A percentile compares a stretch with the other conserved stretches of the same genome.
These are phyloP conservation scores for Nasturtium officinale DNA, from an alignment of 345 rosid genomes.

Conservation along the genomic window DNA sequence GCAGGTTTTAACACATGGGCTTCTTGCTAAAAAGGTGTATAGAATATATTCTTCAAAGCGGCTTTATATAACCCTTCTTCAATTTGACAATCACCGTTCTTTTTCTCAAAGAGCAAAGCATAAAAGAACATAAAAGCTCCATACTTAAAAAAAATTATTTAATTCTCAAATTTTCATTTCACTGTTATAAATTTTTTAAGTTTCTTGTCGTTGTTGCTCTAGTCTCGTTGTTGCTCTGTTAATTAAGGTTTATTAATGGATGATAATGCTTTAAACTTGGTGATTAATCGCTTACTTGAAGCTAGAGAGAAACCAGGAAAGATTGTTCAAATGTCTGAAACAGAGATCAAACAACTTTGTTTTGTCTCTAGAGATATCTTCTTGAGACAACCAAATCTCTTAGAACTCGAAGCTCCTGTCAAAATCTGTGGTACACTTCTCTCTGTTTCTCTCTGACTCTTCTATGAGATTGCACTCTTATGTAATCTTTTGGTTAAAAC, in stretches of 20 bases:
- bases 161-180: background rate
- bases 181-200: background rate
- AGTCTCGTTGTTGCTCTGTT: slow-evolving; percentile 17
- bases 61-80: slow-evolving; percentile 35
- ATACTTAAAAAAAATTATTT: background rate
- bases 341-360: slow-evolving; percentile 75
- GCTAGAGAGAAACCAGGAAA: slow-evolving; percentile 69
- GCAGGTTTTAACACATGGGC: slow-evolving; percentile 27
- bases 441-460: slow-evolving; percentile 1
- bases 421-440: slow-evolving; percentile 71
- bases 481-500: slow-evolving; percentile 25
- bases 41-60: slow-evolving; percentile 43
- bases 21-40: slow-evolving; percentile 25
- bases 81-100: slow-evolving; percentile 38
- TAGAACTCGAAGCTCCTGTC: slow-evolving; percentile 81
- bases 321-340: slow-evolving; percentile 69
- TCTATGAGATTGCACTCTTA: slow-evolving; percentile 20
- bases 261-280: slow-evolving; percentile 54
- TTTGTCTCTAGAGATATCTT: slow-evolving; percentile 63
- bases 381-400: slow-evolving; percentile 73
- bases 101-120: slow-evolving; percentile 37
- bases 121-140: slow-evolving; percentile 23
- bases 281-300: slow-evolving; percentile 67
- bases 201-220: background rate
- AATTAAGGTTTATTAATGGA: slow-evolving; percentile 48